Percentiles rank a stretch among this genome's conserved stretches.
Evolutionary conservation across 2,329 filamentous ascomycete species (phyloP).

Genomic region (Alternaria brassicicola): DNA sequence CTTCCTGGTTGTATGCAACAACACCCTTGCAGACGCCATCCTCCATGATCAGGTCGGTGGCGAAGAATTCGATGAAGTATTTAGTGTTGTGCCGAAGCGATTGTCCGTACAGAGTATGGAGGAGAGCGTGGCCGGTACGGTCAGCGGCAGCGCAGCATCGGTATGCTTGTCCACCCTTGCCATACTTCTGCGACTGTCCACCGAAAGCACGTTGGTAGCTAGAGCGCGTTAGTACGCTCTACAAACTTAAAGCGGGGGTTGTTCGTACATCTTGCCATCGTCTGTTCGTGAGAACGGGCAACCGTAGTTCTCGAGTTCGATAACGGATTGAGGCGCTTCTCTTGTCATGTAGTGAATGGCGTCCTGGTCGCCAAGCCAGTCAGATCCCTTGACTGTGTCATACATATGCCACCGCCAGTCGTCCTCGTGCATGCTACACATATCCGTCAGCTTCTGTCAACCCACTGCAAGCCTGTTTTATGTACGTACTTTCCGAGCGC

Average conservation of each 20-base stretch:
- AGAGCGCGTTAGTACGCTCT: slow-evolving; percentile 17
- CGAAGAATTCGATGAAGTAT: slow-evolving; percentile 99
- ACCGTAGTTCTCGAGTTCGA: slow-evolving; percentile 96
- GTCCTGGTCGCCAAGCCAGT: slow-evolving; percentile 97
- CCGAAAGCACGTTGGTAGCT: slow-evolving; percentile 98
- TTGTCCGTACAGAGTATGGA: slow-evolving; percentile 98
- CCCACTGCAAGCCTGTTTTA: background rate
- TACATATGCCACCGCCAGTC: slow-evolving; percentile 99
- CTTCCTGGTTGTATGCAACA: slow-evolving; percentile 97
- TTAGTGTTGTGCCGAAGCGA: slow-evolving; percentile 97
- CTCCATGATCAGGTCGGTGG: slow-evolving; percentile 95
- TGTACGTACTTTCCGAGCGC: slow-evolving; percentile 72
- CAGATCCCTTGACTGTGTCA: slow-evolving; percentile 96
- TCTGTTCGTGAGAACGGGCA: slow-evolving; percentile 97
- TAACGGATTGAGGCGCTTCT: slow-evolving; percentile 87
- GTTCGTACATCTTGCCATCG: slow-evolving; percentile 82
- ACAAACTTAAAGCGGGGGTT: background rate
- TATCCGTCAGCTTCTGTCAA: slow-evolving; percentile 27
- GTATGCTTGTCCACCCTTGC: slow-evolving; percentile 98
- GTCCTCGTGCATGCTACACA: slow-evolving; percentile 82
- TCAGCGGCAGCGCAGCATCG: slow-evolving; percentile 95
- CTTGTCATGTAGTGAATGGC: slow-evolving; percentile 99
- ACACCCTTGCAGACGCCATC: slow-evolving; percentile 96
- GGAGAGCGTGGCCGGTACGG: slow-evolving; percentile 93
- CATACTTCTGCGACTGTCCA: slow-evolving; percentile 92